Evolutionary conservation across 208 protist genomes (phyloP).

Genomic region (Wallacemonas rigidus): DNA sequence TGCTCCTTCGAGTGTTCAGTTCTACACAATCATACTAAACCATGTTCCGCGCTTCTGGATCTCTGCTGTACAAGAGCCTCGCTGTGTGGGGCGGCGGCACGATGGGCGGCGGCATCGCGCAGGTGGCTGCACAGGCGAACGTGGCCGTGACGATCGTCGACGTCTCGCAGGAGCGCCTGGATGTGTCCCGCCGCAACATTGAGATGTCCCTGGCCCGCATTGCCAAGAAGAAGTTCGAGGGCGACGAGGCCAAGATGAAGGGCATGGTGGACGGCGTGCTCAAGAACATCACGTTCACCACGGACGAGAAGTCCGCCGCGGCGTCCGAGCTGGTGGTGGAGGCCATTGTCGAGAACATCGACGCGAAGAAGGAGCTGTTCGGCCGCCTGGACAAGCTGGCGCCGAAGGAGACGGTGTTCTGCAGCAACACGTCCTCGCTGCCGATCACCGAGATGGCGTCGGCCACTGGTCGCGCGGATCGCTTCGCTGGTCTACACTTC

Average conservation of each 20-base stretch:
- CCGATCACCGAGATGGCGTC: slow-evolving; percentile 62
- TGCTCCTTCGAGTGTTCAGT: no score
- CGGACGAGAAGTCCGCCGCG: slow-evolving; percentile 38
- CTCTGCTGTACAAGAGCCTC: slow-evolving; percentile 39
- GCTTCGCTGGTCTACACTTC: slow-evolving; percentile 88
- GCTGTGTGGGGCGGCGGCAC: slow-evolving; percentile 68
- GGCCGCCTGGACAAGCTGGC: slow-evolving; percentile 50
- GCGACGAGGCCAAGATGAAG: slow-evolving; percentile 46
- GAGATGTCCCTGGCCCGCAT: slow-evolving; percentile 50
- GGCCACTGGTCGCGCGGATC: slow-evolving; percentile 52
- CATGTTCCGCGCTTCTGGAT: slow-evolving; percentile 17
- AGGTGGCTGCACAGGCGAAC: slow-evolving; percentile 48
- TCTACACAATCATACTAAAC: neutral
- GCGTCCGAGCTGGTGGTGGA: slow-evolving; percentile 62
- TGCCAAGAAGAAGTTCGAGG: slow-evolving; percentile 64
- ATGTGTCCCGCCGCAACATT: slow-evolving; percentile 49
- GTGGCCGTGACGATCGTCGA: slow-evolving; percentile 67
- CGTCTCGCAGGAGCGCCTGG: slow-evolving; percentile 53
- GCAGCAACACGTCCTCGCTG: slow-evolving; percentile 87
- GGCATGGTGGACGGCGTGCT: slow-evolving; percentile 40
- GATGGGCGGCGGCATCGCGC: slow-evolving; percentile 79
- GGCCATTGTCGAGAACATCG: slow-evolving; percentile 69
- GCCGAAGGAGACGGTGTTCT: slow-evolving; percentile 72
- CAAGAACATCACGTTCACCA: slow-evolving; percentile 62
- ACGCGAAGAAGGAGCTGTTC: slow-evolving; percentile 64